Evolutionary conservation across 768 basidiomycete genomes (phyloP), one percentile per base, ranked within the genome.

Genomic region (Crucibulum laeve): DNA sequence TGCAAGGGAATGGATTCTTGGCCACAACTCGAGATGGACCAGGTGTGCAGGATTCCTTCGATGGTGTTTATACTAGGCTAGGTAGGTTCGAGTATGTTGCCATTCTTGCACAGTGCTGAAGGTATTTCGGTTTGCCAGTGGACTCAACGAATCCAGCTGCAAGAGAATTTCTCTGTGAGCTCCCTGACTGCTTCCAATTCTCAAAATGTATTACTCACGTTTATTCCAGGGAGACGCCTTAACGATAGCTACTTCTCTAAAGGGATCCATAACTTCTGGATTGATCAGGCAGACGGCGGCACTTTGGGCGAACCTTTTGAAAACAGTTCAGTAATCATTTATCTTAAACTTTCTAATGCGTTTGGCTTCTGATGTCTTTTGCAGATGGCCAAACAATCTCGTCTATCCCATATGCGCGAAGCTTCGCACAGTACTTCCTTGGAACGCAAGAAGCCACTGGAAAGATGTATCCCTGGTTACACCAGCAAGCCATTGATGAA

Each of bases 381-480:
- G 14, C 25, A 62, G 62, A 64, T 41, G 64, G 64, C 0, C 61
- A 63, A 53, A 34, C 49, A 6, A 65, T 65, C 24, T 44, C 50
- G 25, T 46, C 54, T 4, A 53, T 67, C 10, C 65, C 65, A 3
- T 67, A 54, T 38, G 59, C 60, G 10, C 59, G 65, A 5, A 44
- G 63, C n/a, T 65, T 61, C 46, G 51, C 62, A 3, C 61, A 65
- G 40, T 67, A 67, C 46, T 64, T 64, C 42, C 58, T 62, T 30
- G 65, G 65, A 1, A 60, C 65, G 1, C 65, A 67, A 48, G 65
- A 67, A 47, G 57, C 51, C 8, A 39, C 55, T 19, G 65, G 65
- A 4, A 67, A 67, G 46, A 62, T 64, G 60, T 67, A 67, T 40
- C 63, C 65, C 1, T 67, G 61, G 61, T 45, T 65, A n/a, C 65